Evolutionary conservation across 441 rosid species (phyloP).

Genomic region (Eutrema salsugineum): DNA sequence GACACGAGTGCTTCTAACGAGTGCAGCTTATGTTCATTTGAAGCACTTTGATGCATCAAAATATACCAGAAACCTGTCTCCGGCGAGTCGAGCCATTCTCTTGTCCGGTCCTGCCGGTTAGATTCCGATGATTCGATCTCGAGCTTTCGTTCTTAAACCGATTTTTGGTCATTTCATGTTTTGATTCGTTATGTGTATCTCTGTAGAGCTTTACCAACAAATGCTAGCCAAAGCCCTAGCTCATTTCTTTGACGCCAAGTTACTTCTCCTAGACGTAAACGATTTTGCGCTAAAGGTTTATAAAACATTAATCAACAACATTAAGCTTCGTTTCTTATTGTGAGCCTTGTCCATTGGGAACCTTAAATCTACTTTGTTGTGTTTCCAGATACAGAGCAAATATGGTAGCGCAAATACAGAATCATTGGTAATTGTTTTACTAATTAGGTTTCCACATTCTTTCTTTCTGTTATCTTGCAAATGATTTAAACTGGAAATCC

Average conservation of each 20-base stretch:
- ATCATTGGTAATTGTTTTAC: slow-evolving; percentile 42
- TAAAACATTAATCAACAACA: neutral
- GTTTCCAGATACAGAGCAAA: slow-evolving; percentile 73
- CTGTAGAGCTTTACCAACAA: slow-evolving; percentile 84
- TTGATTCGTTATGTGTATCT: neutral
- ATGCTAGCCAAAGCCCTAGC: slow-evolving; percentile 94
- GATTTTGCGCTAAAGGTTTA: slow-evolving; percentile 79
- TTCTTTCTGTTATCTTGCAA: neutral
- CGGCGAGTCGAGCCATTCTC: slow-evolving; percentile 80
- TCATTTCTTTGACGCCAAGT: slow-evolving; percentile 85
- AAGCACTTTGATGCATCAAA: slow-evolving; percentile 83
- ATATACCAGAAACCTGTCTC: slow-evolving; percentile 71
- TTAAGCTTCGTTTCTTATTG: neutral
- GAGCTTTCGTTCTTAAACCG: neutral
- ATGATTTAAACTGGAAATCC: neutral
- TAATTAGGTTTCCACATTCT: neutral
- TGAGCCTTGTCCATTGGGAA: neutral
- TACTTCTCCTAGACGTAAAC: slow-evolving; percentile 74
- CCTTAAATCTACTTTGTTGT: neutral
- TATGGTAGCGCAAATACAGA: slow-evolving; percentile 61
- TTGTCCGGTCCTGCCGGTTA: slow-evolving; percentile 96
- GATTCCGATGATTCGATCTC: neutral
- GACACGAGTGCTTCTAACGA: slow-evolving; percentile 69
- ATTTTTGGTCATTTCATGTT: neutral
- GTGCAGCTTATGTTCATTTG: slow-evolving; percentile 91